Evolutionary conservation across 192 early-diverging fungal genomes (phyloP), one percentile per base, ranked within the genome.

Genomic region (Geosiphon pyriformis): DNA sequence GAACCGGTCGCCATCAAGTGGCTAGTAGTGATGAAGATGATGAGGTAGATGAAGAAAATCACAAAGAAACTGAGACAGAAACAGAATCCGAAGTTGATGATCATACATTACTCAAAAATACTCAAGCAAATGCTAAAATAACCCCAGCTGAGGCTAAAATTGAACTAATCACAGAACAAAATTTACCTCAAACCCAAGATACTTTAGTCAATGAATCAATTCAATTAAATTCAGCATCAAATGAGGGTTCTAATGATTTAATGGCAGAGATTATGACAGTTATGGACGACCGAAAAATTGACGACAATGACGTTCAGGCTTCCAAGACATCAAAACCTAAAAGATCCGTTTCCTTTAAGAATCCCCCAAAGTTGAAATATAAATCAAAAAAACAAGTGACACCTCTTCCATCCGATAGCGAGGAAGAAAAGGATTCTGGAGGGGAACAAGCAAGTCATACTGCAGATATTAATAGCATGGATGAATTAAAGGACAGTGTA

Each of bases 321-420:
- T 6, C 18, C 6, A 55, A 54, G 32, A 52, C 53, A 55, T 4
- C 50, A 11, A 67, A 67, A 57, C 18, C 54, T 47, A 67, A 67
- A 57, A 55, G 65, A 46, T 22, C 4, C 20, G 54, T 67, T 20
- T 47, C 65, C 1, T 67, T 67, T 17, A 67, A 67, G 37, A 67
- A 65, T 54, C 29, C 63, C 3, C 20, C 12, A 31, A 61, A 61
- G 1, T 18, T 25, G 8, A 48, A 53, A 33, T 6, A 0, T 18
- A 54, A 66, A 26, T 8, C 22, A 3, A 67, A 67, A 20, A 27
- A 17, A 67, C 51, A 29, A 47, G 3, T 56, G 6, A 35, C 37
- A 2, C 65, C 52, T 35, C 65, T 57, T 47, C 65, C 53, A 32
- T 67, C 65, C 7, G 65, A 67, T 54, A 67, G 65, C 7, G 65